Evolutionary conservation across 1,139 yeast genomes (phyloP).

Genomic region (Nakaseomyces bracarensis): DNA sequence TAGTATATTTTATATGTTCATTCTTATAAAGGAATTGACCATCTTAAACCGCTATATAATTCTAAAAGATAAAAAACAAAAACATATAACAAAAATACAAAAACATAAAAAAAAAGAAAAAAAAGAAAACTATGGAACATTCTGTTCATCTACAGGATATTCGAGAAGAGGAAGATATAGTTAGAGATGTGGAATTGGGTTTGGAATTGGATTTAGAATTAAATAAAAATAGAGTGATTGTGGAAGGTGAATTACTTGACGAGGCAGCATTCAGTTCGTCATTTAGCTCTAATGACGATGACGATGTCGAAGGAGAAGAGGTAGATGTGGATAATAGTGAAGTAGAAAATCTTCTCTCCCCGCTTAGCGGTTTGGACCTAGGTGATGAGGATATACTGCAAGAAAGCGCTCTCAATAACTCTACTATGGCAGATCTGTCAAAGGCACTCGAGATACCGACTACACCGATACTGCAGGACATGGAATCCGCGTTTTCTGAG

Average conservation of each 20-base stretch:
- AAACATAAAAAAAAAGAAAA: background rate
- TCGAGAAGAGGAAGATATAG: background rate
- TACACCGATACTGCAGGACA: background rate
- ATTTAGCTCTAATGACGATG: background rate
- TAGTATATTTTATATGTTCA: no score
- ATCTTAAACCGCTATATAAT: no score
- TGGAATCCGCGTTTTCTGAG: conserved; percentile 1
- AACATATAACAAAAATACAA: background rate
- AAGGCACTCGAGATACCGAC: conserved; percentile 6
- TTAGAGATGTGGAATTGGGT: background rate
- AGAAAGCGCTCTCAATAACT: background rate
- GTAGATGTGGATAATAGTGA: no score
- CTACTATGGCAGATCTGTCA: conserved; percentile 2
- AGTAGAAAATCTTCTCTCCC: no score
- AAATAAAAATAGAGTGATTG: no score
- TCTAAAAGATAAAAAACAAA: no score
- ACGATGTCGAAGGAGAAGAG: conserved; percentile 3
- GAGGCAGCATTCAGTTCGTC: background rate
- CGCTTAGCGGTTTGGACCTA: background rate
- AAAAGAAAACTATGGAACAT: background rate
- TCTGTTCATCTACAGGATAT: background rate
- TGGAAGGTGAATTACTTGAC: no score
- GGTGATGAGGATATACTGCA: background rate
- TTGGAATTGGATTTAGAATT: no score
- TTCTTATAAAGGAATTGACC: no score